Evolutionary conservation across 2,329 filamentous ascomycete genomes (phyloP), one percentile per base, ranked within the genome.

Genomic region (Trichoderma koningii): DNA sequence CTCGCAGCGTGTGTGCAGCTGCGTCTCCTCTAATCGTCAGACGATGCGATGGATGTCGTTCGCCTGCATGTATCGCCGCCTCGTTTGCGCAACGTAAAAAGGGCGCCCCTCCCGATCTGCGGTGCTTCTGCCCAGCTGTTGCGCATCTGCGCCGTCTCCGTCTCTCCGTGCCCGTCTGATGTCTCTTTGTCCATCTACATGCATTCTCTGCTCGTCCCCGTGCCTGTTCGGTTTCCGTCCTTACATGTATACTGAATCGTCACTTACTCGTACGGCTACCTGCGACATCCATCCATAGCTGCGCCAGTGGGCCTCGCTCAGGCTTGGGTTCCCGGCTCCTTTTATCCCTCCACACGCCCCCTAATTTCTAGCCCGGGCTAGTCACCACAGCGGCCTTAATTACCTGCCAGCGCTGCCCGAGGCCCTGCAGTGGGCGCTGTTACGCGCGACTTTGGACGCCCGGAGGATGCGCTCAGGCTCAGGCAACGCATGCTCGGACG

Each of bases 391-490:
- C 50, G 59, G 59, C 48, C 59, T 63, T 63, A 63, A 53, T 63
- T 63, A 55, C 59, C 50, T 61, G 30, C 42, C 42, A 44, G n/a
- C 30, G 26, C 30, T 50, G 28, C 50, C 59, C 59, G 45, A 63
- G 50, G 34, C 47, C 38, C 15, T 44, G 45, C 34, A 38, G 34
- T 26, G 48, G 48, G 59, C 38, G 30, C 51, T 23, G 57, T 42
- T 38, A 2, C 45, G 45, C 50, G 47, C 30, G 47, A 61, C 47
- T 53, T 50, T 45, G 38, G 23, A 26, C 48, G 59, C 59, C n/a
- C 48, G 23, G 52, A 55, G 55, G 65, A 66, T 66, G 65, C 65
- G 65, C 55, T 64, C 65, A 30, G 61, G 45, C 42, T 64, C 65
- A 30, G 61, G 45, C 42, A 64, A 65, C 48, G 61, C 61, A 45